phyloP scores from a whole-genome alignment of 163 green algal species.

The Botryococcus braunii region DNA sequence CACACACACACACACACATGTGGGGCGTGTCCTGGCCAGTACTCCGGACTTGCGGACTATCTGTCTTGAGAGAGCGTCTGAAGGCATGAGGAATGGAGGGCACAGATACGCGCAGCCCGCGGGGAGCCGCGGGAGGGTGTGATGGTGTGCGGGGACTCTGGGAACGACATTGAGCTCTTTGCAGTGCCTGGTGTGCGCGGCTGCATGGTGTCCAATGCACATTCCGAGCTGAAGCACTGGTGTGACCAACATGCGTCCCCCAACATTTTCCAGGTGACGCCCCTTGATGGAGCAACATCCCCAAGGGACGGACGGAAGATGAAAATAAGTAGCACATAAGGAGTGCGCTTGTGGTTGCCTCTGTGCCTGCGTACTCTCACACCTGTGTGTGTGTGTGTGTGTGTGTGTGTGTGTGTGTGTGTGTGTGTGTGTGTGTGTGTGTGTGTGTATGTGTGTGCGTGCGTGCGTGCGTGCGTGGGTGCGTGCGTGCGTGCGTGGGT shows the following conservation, averaged over 20 bases:
- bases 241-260: conserved; percentile 30
- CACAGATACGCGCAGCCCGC: conserved; percentile 25
- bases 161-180: conserved; percentile 93
- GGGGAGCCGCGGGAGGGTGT: conserved; percentile 28
- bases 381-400: neutral
- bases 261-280: conserved; percentile 34
- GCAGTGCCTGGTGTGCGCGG: conserved; percentile 59
- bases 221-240: conserved; percentile 62
- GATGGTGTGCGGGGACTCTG: conserved; percentile 74
- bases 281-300: neutral
- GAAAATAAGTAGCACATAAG: neutral
- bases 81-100: neutral
- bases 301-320: neutral
- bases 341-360: neutral
- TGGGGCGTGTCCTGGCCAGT: too few species aligned
- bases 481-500: neutral
- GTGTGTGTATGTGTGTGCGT: neutral
- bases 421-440: neutral
- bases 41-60: too few species aligned
- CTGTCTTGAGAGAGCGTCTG: too few species aligned
- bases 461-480: too few species aligned
- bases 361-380: neutral
- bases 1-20: too few species aligned
- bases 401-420: neutral
- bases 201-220: conserved; percentile 75